A percentile compares a stretch with the other conserved stretches of the same genome.
Evolutionary conservation across 202 grass and related monocot genomes (phyloP).

Genomic region (Carex sylvatica): DNA sequence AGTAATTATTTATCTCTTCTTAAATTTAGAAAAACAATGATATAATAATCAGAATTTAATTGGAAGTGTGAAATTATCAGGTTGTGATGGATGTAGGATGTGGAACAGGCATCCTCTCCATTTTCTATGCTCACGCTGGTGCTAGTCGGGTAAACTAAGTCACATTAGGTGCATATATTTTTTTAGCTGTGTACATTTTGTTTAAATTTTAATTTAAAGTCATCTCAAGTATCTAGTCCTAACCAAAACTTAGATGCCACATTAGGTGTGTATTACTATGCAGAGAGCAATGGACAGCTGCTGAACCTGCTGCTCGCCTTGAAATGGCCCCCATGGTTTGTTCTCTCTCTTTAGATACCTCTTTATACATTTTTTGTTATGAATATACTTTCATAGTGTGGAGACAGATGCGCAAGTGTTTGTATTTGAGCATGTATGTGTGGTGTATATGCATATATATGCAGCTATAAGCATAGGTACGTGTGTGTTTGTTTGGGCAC

Average conservation of each 20-base stretch:
- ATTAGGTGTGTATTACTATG: conserved; percentile 75
- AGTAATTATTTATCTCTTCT: conserved; percentile 34
- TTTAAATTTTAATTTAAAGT: too few relatives aligned
- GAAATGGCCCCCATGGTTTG: conserved; percentile 99
- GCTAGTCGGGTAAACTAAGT: conserved; percentile 71
- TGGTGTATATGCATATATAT: not conserved
- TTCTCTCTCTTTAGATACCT: conserved; percentile 23
- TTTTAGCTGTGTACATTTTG: too few relatives aligned
- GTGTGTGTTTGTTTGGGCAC: not conserved
- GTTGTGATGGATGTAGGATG: conserved; percentile 96
- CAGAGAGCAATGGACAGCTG: conserved; percentile 95
- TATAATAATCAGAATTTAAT: conserved; percentile 8
- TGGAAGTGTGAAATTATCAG: conserved; percentile 28
- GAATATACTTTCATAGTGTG: conserved; percentile 19
- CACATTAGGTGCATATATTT: too few relatives aligned
- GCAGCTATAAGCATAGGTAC: too few relatives aligned
- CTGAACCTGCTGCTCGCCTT: conserved; percentile 81
- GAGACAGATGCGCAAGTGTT: not conserved
- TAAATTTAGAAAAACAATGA: not conserved
- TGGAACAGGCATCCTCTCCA: conserved; percentile 85
- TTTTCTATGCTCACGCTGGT: conserved; percentile 86
- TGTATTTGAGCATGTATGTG: not conserved
- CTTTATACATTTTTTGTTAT: conserved; percentile 1
- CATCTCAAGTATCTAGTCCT: conserved; percentile 74
- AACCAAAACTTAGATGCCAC: conserved; percentile 83